Base-by-base conservation (phyloP, 1,284 basidiomycete species). In the Vanrija pseudolonga region DNA sequence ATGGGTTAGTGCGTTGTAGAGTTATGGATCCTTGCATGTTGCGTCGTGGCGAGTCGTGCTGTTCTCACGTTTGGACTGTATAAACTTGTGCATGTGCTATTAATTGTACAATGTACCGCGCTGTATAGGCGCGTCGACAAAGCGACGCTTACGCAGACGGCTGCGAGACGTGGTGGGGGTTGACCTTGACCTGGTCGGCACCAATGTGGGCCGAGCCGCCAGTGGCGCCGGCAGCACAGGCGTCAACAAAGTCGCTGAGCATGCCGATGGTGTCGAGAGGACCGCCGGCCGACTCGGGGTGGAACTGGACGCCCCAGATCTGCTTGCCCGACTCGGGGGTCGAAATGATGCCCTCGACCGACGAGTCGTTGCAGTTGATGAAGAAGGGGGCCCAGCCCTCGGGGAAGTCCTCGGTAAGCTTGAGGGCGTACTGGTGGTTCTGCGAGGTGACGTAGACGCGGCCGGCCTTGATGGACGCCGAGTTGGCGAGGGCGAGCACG, bases 231-330 rank as follows among this genome's bases (percentile, higher is more conserved):
- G 53, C 56, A 26, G 83, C 81, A 72, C 91, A 94, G 68, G 90
- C 88, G 49, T 81, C 37, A 22, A 95, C 80, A 73, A 94, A 95
- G 75, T 94, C 91, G 55, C 87, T 85, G 77, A 94, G 94, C 91
- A 94, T 93, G 87, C 90, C 89, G 60, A 94, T 93, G 4, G 92
- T 95, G 72, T 95, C 92, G 50, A 94, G 81, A 45, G 92, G 92
- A 15, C 91, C 91, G 50, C 92, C 92, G 28, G 90, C 88, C 57
- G 88, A 90, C 76, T 96, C 93, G 19, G 92, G 92, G 76, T 96
- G 93, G 85, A 96, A 97, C 72, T 97, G 92, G 18, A 94, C 90
- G 62, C 93, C 94, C 90, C 91, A 96, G 28, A 97, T 83, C 63
- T 85, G 86, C 78, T 87, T 90, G 53, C 90, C 90, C 36, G 89